These are phyloP conservation scores for Verruconis gallopava DNA, from an alignment of 2,329 filamentous ascomycete species.

Conservation along the genomic window DNA sequence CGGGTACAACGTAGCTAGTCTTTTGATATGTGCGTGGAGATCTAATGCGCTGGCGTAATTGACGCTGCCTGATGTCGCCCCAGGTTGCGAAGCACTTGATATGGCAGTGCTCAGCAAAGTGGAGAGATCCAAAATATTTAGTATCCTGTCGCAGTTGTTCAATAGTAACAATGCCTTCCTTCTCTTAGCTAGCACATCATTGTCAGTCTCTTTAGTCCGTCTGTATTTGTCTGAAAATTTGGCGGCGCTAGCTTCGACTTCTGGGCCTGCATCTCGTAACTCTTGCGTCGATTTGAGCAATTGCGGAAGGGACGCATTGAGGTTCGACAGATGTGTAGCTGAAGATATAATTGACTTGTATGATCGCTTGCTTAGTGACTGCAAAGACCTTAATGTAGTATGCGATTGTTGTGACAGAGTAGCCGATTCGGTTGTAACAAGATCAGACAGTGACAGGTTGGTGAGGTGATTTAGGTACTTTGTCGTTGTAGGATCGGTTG, in stretches of 20 bases:
- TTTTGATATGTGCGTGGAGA: constrained; percentile 82
- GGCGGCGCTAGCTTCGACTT: constrained; percentile 65
- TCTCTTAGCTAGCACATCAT: constrained; percentile 52
- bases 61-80: constrained; percentile 34
- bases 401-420: constrained; percentile 71
- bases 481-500: constrained; percentile 41
- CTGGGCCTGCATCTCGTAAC: constrained; percentile 60
- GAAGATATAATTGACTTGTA: constrained; percentile 76
- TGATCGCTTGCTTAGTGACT: constrained; percentile 78
- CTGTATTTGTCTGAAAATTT: constrained; percentile 74
- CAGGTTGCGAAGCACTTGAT: constrained; percentile 26
- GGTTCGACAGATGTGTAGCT: constrained; percentile 59
- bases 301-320: constrained; percentile 57
- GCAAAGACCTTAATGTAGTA: constrained; percentile 67
- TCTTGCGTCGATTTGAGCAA: constrained; percentile 53
- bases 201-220: constrained; percentile 54
- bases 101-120: constrained; percentile 72
- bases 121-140: constrained; percentile 84
- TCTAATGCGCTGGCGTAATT: constrained; percentile 87
- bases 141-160: constrained; percentile 76
- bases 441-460: constrained; percentile 59
- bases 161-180: constrained; percentile 70
- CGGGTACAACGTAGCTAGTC: constrained; percentile 71
- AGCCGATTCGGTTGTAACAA: constrained; percentile 64
- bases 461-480: constrained; percentile 68